phyloP scores from a whole-genome alignment of 768 basidiomycete species.

The Xerocomus potaroensis region DNA sequence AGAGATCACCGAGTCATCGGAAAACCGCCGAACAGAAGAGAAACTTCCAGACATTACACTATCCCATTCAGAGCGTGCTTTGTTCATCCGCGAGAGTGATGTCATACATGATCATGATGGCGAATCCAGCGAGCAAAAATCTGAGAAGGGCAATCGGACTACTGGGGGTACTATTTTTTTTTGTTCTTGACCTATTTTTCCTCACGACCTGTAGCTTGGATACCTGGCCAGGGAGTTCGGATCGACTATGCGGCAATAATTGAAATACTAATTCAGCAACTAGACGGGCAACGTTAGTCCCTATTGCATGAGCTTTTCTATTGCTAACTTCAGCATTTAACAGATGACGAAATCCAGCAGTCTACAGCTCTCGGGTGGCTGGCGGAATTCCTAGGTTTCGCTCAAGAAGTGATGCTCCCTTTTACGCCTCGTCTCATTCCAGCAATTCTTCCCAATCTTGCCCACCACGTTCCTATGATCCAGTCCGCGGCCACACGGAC shows the following conservation, averaged over 20 bases:
- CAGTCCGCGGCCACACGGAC: constrained; percentile 82
- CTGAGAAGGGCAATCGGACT: constrained; percentile 50
- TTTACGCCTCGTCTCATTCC: constrained; percentile 92
- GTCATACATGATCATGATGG: constrained; percentile 34
- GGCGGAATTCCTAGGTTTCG: constrained; percentile 82
- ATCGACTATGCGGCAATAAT: constrained; percentile 91
- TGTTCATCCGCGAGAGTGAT: constrained; percentile 51
- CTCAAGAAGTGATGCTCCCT: constrained; percentile 87
- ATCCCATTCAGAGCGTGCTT: constrained; percentile 53
- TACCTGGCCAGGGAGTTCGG: constrained; percentile 89
- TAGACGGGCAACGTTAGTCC: constrained; percentile 75
- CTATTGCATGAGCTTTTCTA: constrained; percentile 3
- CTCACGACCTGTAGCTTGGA: constrained; percentile 55
- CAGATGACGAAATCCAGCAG: constrained; percentile 91
- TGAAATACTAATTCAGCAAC: constrained; percentile 86
- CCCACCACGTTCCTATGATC: constrained; percentile 86
- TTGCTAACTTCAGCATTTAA: not conserved
- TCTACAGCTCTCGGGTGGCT: constrained; percentile 94
- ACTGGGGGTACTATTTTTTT: constrained; percentile 50
- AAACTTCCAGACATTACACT: constrained; percentile 56
- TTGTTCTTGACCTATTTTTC: not conserved
- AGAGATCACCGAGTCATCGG: constrained; percentile 41
- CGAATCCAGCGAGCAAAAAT: constrained; percentile 41
- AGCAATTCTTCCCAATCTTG: constrained; percentile 90
- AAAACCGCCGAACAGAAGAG: constrained; percentile 45